phyloP scores from a whole-genome alignment of 345 rosid genomes.

The Citrus australasica region DNA sequence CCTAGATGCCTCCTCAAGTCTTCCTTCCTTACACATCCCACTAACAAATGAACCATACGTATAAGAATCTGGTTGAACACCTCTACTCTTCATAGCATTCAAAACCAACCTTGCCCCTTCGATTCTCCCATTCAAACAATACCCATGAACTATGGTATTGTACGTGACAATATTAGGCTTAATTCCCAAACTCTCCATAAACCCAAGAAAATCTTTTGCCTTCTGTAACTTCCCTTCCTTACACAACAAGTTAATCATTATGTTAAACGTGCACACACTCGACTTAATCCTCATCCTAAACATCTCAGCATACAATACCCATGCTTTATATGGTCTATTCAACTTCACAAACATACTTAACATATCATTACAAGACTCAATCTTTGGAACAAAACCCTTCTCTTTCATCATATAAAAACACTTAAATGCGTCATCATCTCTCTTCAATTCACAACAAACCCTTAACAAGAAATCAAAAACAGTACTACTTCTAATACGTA shows the following conservation, averaged over 20 bases:
- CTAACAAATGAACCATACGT: conserved; percentile 69
- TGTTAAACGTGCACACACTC: conserved; percentile 63
- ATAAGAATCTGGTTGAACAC: conserved; percentile 65
- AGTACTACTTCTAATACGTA: conserved; percentile 43
- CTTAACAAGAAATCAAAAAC: conserved; percentile 58
- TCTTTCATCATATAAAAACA: conserved; percentile 68
- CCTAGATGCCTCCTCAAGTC: conserved; percentile 56
- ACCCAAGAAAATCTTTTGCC: conserved; percentile 56
- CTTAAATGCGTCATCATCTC: conserved; percentile 54
- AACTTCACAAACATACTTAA: conserved; percentile 60
- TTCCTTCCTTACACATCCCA: conserved; percentile 80
- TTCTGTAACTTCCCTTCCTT: conserved; percentile 82
- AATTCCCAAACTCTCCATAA: conserved; percentile 65
- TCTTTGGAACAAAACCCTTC: conserved; percentile 60
- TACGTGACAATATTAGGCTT: conserved; percentile 72
- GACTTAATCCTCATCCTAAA: conserved; percentile 76
- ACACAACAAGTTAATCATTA: conserved; percentile 86
- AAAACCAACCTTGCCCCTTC: conserved; percentile 69
- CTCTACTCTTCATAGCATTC: conserved; percentile 53
- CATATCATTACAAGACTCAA: conserved; percentile 66
- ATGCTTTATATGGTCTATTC: conserved; percentile 51
- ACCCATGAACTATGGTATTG: conserved; percentile 79
- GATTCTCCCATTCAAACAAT: conserved; percentile 56
- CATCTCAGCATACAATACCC: conserved; percentile 97
- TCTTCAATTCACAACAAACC: conserved; percentile 64